Evolutionary conservation across 2,329 filamentous ascomycete species (phyloP).

Genomic region (Neophaeococcomyces aloes): DNA sequence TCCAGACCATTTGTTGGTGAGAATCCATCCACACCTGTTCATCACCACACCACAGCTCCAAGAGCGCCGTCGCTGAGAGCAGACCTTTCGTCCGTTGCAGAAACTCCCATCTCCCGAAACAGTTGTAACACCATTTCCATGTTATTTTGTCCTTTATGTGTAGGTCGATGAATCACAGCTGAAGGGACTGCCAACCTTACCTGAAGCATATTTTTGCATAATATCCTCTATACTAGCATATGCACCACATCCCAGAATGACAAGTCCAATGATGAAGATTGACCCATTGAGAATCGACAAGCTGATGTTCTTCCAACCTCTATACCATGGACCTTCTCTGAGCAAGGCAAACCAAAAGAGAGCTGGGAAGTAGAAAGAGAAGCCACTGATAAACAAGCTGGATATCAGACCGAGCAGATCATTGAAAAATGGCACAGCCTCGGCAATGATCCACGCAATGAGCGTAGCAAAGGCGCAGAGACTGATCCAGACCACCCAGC

Average conservation of each 20-base stretch:
- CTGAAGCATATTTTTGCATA: slow-evolving; percentile 29
- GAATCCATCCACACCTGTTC: too few relatives aligned
- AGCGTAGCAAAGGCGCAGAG: slow-evolving; percentile 49
- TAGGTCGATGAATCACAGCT: slow-evolving; percentile 24
- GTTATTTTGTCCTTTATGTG: background rate
- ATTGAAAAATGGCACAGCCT: slow-evolving; percentile 60
- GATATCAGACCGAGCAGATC: slow-evolving; percentile 54
- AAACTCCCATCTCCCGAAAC: too few relatives aligned
- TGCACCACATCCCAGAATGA: slow-evolving; percentile 31
- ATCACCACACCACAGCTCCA: too few relatives aligned
- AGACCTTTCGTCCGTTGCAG: too few relatives aligned
- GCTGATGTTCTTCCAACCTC: slow-evolving; percentile 25
- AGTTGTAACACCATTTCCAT: too few relatives aligned
- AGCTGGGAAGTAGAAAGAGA: slow-evolving; percentile 39
- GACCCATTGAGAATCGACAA: slow-evolving; percentile 24
- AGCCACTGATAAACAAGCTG: slow-evolving; percentile 58
- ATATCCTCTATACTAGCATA: slow-evolving; percentile 38
- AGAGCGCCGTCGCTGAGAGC: too few relatives aligned
- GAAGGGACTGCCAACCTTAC: slow-evolving; percentile 31
- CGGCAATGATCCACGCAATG: slow-evolving; percentile 56
- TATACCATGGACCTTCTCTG: slow-evolving; percentile 36
- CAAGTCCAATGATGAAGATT: slow-evolving; percentile 25
- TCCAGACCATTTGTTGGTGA: too few relatives aligned
- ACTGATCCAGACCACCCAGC: slow-evolving; percentile 41
- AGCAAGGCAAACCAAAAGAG: slow-evolving; percentile 26